Evolutionary conservation across 2,329 filamentous ascomycete genomes (phyloP), one percentile per base, ranked within the genome.

Genomic region (Scytalidium sp.): DNA sequence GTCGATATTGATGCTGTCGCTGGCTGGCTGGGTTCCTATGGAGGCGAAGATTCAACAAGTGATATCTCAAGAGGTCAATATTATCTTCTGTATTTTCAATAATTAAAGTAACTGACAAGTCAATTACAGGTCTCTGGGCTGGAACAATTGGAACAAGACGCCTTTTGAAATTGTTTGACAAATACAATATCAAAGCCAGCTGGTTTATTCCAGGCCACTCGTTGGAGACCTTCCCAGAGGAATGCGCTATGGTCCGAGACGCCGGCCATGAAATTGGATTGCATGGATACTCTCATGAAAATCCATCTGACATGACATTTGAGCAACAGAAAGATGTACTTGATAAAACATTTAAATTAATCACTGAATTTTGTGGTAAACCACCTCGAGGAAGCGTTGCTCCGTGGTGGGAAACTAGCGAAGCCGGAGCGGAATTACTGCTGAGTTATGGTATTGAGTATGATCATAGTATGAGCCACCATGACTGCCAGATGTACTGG

Each of bases 251-350:
- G 64, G 71, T 85, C 7, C 75, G 77, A 19, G 82, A 85, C 52
- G 74, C 75, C 1, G 81, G 82, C 4, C 82, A 85, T 59, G 82
- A 85, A 60, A 51, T 76, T 49, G 82, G 82, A 2, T 71, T 85
- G n/a, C 85, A 89, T 55, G 85, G 83, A 9, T 89, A 89, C 66
- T 81, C 76, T 0, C 84, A 89, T 60, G 85, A 89, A 62, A 88
- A 90, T 58, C 85, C 87, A 0, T 75, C 74, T 0, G 32, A 82
- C 47, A 87, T 89, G 84, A 85, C 75, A 0, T 64, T 85, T 1
- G 84, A 89, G 63, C 87, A 90, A 67, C 86, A 90, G 64, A 78
- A 78, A 17, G 84, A 87, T 46, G 82, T 91, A 20, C 75, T 91
- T 5, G 81, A 86, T 59, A 87, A 87, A 65, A 87, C 84, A n/a